These are phyloP conservation scores for Clavulina sp. DNA, from an alignment of 768 basidiomycete species.

Conservation along the genomic window DNA sequence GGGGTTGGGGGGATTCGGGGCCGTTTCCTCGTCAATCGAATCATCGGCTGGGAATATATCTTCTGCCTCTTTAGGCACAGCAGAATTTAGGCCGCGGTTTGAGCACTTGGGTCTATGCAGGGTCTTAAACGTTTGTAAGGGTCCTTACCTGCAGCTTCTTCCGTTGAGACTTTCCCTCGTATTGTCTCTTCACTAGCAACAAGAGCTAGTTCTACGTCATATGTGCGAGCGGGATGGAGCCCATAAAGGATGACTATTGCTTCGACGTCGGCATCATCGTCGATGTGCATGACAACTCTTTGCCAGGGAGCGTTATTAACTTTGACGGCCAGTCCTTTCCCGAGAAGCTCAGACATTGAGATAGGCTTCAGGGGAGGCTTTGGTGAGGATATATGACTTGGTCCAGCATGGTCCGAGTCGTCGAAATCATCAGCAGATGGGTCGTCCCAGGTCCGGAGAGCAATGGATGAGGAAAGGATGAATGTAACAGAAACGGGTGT, in stretches of 20 bases:
- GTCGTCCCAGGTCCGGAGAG: constrained; percentile 4
- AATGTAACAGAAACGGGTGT: constrained; percentile 78
- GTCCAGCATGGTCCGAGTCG: neutral
- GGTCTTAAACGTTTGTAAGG: too few species aligned
- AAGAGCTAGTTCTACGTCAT: constrained; percentile 73
- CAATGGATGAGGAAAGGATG: constrained; percentile 51
- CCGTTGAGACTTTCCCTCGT: constrained; percentile 15
- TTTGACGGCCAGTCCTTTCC: constrained; percentile 59
- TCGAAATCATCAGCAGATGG: neutral
- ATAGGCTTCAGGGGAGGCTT: constrained; percentile 27
- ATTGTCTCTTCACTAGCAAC: constrained; percentile 41
- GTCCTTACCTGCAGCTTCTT: neutral
- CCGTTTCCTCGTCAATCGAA: neutral
- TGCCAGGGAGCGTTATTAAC: constrained; percentile 70
- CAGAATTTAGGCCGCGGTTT: neutral
- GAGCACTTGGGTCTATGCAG: too few species aligned
- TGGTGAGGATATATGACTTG: neutral
- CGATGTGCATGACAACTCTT: constrained; percentile 58
- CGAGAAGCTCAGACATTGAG: constrained; percentile 43
- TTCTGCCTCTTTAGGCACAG: neutral
- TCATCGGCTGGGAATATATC: neutral
- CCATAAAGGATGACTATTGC: constrained; percentile 86
- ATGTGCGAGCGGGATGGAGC: constrained; percentile 72
- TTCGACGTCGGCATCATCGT: constrained; percentile 58
- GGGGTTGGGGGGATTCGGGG: constrained; percentile 5